Conservation (phyloP, 202 grass and related monocot genomes). For the Cymbopogon flexuosus region DNA sequence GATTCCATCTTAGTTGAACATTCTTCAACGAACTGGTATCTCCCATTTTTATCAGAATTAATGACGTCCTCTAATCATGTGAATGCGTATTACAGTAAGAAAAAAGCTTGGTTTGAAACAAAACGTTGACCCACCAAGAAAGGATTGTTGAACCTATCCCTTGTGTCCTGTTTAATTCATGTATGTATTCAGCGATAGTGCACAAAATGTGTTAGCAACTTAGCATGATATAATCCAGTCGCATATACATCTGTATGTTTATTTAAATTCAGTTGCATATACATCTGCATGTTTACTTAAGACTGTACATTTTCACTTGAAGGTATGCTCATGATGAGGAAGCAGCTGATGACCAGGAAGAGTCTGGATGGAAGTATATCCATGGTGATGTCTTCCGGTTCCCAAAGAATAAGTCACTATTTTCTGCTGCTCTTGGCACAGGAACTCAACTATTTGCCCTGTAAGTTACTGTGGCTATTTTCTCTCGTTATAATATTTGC, state of each 20-base stretch:
- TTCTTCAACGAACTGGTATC: neutral
- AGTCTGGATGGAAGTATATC: constrained; percentile 97
- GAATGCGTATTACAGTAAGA: neutral
- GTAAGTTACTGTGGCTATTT: constrained; percentile 36
- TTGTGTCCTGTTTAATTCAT: neutral
- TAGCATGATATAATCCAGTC: neutral
- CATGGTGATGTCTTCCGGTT: constrained; percentile 95
- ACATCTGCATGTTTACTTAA: neutral
- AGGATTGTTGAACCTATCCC: neutral
- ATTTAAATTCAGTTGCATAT: neutral
- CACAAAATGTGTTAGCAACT: neutral
- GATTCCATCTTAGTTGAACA: neutral
- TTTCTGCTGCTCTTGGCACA: constrained; percentile 87
- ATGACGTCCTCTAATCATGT: neutral
- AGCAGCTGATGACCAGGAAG: constrained; percentile 89
- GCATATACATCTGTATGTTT: neutral
- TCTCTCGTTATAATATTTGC: neutral
- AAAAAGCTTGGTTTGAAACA: neutral
- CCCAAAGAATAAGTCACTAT: constrained; percentile 82
- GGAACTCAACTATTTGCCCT: constrained; percentile 92
- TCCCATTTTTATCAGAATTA: neutral
- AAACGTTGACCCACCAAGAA: neutral
- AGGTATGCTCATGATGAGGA: constrained; percentile 99
- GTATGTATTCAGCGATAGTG: neutral
- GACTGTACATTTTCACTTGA: constrained; percentile 18